phyloP scores from a whole-genome alignment of 2,329 filamentous ascomycete genomes.

The Ceratocystis ficicola region DNA sequence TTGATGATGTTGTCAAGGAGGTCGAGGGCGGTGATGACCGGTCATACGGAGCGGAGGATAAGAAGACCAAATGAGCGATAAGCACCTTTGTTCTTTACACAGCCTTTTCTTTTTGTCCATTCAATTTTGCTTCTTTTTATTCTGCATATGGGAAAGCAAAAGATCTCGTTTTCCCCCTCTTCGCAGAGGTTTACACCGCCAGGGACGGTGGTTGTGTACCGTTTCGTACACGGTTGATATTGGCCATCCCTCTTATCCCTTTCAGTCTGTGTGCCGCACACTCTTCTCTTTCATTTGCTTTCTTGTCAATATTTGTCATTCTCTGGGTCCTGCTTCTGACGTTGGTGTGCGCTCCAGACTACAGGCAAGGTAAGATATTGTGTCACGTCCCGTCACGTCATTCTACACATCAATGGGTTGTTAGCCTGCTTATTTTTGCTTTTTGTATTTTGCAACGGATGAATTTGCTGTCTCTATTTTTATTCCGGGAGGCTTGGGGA shows the following conservation, averaged over 20 bases:
- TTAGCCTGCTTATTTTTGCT: neutral
- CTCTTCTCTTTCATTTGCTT: neutral
- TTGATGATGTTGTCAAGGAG: constrained; percentile 62
- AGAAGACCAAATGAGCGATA: constrained; percentile 35
- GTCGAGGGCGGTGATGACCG: constrained; percentile 50
- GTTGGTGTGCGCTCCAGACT: neutral
- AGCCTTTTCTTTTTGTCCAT: constrained; percentile 1
- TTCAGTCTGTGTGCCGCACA: neutral
- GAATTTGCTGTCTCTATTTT: neutral
- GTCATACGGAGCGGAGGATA: constrained; percentile 34
- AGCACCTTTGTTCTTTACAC: constrained; percentile 4
- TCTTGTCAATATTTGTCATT: constrained; percentile 3
- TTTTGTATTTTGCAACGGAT: neutral
- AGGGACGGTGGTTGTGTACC: neutral
- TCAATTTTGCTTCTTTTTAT: neutral
- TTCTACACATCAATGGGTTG: neutral
- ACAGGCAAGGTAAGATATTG: neutral
- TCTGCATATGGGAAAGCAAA: neutral
- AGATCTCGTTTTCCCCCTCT: neutral
- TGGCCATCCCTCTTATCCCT: neutral
- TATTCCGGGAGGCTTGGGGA: neutral
- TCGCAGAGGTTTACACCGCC: neutral
- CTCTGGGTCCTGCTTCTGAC: neutral
- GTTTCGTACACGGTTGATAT: neutral
- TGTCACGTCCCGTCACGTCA: neutral